phyloP scores from a whole-genome alignment of 2,329 filamentous ascomycete genomes.

The Coniochaeta prunicola region DNA sequence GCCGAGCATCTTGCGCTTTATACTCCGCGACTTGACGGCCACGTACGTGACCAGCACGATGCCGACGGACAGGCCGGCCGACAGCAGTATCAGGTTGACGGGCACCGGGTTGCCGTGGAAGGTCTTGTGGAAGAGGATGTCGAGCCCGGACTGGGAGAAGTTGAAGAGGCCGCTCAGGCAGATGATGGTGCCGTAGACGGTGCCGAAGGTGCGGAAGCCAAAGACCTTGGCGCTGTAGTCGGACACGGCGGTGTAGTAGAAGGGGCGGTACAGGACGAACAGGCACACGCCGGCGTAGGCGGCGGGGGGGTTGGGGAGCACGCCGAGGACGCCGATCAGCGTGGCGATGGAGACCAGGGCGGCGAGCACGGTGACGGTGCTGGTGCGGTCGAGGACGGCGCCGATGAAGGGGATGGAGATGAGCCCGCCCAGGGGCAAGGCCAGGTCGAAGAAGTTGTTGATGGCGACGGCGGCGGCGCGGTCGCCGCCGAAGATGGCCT shows the following conservation, averaged over 20 bases:
- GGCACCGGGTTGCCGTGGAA: slow-evolving; percentile 70
- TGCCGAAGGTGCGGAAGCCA: slow-evolving; percentile 85
- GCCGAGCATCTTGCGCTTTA: slow-evolving; percentile 24
- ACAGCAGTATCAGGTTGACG: slow-evolving; percentile 64
- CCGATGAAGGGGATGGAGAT: slow-evolving; percentile 85
- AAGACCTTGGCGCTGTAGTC: slow-evolving; percentile 91
- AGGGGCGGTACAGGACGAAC: slow-evolving; percentile 78
- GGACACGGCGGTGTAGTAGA: slow-evolving; percentile 87
- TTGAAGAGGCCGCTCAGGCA: slow-evolving; percentile 78
- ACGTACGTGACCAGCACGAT: slow-evolving; percentile 61
- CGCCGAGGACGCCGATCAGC: slow-evolving; percentile 66
- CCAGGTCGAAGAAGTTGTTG: slow-evolving; percentile 75
- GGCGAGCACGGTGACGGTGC: slow-evolving; percentile 63
- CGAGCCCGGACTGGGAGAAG: slow-evolving; percentile 74
- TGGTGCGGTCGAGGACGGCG: slow-evolving; percentile 66
- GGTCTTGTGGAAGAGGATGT: slow-evolving; percentile 66
- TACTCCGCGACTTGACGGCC: slow-evolving; percentile 27
- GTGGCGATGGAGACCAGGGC: slow-evolving; percentile 67
- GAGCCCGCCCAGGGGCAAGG: slow-evolving; percentile 75
- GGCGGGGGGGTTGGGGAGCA: slow-evolving; percentile 61
- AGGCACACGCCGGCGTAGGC: slow-evolving; percentile 71
- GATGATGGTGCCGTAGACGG: slow-evolving; percentile 88
- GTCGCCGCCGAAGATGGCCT: slow-evolving; percentile 59
- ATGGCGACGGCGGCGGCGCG: slow-evolving; percentile 60
- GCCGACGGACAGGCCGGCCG: slow-evolving; percentile 57